phyloP scores from a whole-genome alignment of 306 rosid species.

The Glycine soja region DNA sequence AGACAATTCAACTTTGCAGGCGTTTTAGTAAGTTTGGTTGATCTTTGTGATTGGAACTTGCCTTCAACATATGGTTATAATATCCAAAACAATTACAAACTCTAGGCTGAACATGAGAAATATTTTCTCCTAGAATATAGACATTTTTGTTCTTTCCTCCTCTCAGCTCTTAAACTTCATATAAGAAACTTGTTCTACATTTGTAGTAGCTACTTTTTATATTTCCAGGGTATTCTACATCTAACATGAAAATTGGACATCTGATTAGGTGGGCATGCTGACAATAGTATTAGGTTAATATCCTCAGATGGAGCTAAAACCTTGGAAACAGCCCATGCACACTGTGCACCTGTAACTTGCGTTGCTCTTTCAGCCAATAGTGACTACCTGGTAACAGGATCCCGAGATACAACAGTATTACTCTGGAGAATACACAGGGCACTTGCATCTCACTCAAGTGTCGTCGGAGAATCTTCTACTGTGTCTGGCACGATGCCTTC shows the following conservation, averaged over 20 bases:
- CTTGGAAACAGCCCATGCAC: constrained; percentile 87
- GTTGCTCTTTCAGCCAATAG: constrained; percentile 86
- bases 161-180: constrained; percentile 24
- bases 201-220: constrained; percentile 33
- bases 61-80: constrained; percentile 27
- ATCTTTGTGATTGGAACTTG: constrained; percentile 15
- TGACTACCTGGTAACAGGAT: constrained; percentile 88
- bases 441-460: constrained; percentile 62
- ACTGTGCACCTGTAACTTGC: constrained; percentile 94
- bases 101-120: constrained; percentile 7
- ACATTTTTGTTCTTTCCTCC: neutral
- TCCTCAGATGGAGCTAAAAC: constrained; percentile 95
- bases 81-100: constrained; percentile 1
- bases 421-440: constrained; percentile 89
- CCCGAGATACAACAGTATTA: constrained; percentile 80
- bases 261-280: constrained; percentile 89
- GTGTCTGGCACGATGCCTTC: constrained; percentile 57
- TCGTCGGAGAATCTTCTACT: constrained; percentile 59
- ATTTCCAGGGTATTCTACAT: constrained; percentile 29
- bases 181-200: constrained; percentile 32
- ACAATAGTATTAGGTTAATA: constrained; percentile 82
- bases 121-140: constrained; percentile 4
- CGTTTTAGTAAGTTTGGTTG: neutral
- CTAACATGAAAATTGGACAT: constrained; percentile 45
- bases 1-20: constrained; percentile 29